Base-by-base conservation (phyloP, 345 rosid genomes). In the Gossypioides kirkii region DNA sequence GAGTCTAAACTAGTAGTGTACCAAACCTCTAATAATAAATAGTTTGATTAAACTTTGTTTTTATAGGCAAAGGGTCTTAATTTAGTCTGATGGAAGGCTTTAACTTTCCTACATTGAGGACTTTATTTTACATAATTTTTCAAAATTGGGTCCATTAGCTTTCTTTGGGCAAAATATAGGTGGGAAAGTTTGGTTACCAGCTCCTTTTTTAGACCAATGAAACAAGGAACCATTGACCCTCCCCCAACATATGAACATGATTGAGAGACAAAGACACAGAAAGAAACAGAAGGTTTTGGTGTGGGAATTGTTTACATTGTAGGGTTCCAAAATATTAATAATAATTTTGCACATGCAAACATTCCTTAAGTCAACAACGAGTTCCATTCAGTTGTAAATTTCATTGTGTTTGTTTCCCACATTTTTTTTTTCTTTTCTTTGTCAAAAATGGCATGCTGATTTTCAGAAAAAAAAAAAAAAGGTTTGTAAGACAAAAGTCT, bases 141-240 rank as follows among this genome's bases (percentile, higher is more conserved):
- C 60, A 69, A 69, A 69, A 22, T 26, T 53, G 73, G 73, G 73
- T 70, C 73, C 73, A 54, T 36, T 32, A 54, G 32, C 73, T 70
- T 70, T 70, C 73, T 20, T 11, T 32, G 38, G 62, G 49, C 17
- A 4, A 38, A 70, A 70, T 70, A 36, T 70, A 54, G 73, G 61
- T 54, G 73, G 73, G 73, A 70, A 70, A 70, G 61, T 70, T 70
- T 70, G 73, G 73, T 70, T 36, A 70, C 62, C 73, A 54, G 73
- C 73, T 53, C 62, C 73, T 45, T 70, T 70, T 70, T 53, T 52
- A 2, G 73, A 52, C 73, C 73, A 70, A 70, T 54, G 61, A 70
- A 32, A 36, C 26, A n/a, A 52, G n/a, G 20, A 52, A 62, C 32
- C 28, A 70, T 70, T 70, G 61, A 70, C 61, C 49, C 49, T 45